Percentiles rank a stretch among this genome's conserved stretches.
Evolutionary conservation across 2,329 filamentous ascomycete genomes (phyloP).

Genomic region (Trichothecium roseum): DNA sequence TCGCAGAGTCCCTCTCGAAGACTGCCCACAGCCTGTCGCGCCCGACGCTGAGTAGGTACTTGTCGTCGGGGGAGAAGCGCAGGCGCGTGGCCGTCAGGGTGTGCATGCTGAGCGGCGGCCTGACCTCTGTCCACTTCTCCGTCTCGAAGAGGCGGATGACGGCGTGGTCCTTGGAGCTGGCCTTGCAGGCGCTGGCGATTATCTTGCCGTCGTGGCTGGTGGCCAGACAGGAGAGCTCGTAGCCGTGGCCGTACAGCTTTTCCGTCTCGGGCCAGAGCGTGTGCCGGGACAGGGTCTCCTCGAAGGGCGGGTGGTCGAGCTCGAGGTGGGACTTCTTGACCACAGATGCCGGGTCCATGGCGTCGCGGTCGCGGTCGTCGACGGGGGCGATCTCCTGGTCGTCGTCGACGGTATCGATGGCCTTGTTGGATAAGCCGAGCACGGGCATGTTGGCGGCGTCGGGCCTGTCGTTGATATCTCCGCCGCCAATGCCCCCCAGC

Average conservation of each 20-base stretch:
- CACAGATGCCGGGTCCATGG: constrained; percentile 42
- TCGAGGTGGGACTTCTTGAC: constrained; percentile 53
- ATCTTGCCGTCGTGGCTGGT: constrained; percentile 63
- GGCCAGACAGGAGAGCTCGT: constrained; percentile 86
- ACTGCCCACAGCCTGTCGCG: constrained; percentile 86
- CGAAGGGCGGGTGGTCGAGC: constrained; percentile 66
- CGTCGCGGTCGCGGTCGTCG: constrained; percentile 39
- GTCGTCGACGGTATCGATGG: constrained; percentile 52
- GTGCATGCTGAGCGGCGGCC: constrained; percentile 74
- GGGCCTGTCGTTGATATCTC: constrained; percentile 44
- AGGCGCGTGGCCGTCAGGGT: constrained; percentile 76
- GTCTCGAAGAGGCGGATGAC: constrained; percentile 90
- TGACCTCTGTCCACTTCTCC: constrained; percentile 74
- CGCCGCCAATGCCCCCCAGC: constrained; percentile 49
- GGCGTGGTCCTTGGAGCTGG: constrained; percentile 86
- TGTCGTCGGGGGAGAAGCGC: constrained; percentile 67
- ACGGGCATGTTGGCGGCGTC: constrained; percentile 94
- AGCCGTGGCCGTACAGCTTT: constrained; percentile 95
- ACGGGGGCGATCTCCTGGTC: constrained; percentile 32
- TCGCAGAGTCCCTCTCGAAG: constrained; percentile 45
- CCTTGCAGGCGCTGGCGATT: constrained; percentile 86
- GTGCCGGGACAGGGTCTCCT: constrained; percentile 80
- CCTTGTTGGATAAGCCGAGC: constrained; percentile 91
- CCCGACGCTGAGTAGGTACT: constrained; percentile 74
- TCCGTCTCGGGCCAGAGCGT: constrained; percentile 94